phyloP scores from a whole-genome alignment of 2,329 filamentous ascomycete species.

The Fusarium keratoplasticum region DNA sequence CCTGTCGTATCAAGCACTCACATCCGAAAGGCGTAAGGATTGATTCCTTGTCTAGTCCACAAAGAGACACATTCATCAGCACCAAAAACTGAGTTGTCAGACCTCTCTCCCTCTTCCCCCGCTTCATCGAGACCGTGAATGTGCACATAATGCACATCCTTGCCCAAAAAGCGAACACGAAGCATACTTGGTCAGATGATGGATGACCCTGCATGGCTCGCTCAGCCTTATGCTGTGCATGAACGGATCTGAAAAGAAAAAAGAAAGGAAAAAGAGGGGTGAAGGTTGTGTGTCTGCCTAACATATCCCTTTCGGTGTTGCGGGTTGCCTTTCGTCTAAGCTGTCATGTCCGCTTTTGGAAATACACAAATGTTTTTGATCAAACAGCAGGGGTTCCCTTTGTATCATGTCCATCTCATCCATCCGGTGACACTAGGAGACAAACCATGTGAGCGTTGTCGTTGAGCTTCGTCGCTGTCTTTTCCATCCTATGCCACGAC shows the following conservation, averaged over 20 bases:
- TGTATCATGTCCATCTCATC: neutral
- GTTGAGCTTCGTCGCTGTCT: neutral
- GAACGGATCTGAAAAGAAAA: neutral
- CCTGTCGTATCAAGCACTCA: neutral
- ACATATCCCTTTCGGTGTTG: neutral
- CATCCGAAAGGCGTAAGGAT: neutral
- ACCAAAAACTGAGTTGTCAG: neutral
- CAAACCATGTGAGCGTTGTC: neutral
- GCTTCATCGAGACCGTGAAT: neutral
- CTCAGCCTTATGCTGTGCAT: neutral
- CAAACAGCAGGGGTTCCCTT: neutral
- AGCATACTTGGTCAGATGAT: neutral
- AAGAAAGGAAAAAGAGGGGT: neutral
- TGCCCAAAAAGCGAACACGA: neutral
- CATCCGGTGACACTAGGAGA: neutral
- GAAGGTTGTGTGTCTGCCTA: neutral
- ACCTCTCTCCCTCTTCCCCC: neutral
- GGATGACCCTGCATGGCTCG: neutral
- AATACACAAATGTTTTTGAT: neutral
- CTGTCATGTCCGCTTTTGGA: neutral
- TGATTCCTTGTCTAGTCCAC: neutral
- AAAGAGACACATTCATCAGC: neutral
- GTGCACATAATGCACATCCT: neutral
- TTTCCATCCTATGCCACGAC: slow-evolving; percentile 28
- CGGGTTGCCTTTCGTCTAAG: neutral